These are phyloP conservation scores for Ustilago trichophora DNA, from an alignment of 1,284 basidiomycete genomes.

Conservation along the genomic window DNA sequence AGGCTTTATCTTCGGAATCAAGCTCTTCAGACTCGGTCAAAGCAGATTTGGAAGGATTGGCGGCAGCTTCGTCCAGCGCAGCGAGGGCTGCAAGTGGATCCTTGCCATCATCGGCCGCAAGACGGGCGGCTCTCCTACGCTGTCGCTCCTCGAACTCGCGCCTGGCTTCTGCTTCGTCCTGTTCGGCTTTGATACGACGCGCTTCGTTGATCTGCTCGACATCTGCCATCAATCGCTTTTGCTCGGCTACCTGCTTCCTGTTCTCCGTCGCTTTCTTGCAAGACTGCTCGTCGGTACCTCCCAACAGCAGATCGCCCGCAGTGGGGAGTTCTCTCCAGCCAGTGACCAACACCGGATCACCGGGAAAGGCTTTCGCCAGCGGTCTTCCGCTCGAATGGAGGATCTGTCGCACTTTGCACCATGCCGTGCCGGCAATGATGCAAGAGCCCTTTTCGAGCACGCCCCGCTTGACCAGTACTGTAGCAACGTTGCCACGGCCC, in stretches of 20 bases:
- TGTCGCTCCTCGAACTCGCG: slow-evolving; percentile 63
- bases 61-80: slow-evolving; percentile 10
- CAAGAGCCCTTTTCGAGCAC: slow-evolving; percentile 76
- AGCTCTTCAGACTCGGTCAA: slow-evolving; percentile 68
- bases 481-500: slow-evolving; percentile 89
- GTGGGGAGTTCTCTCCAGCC: slow-evolving; percentile 93
- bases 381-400: slow-evolving; percentile 74
- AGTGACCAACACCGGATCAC: slow-evolving; percentile 86
- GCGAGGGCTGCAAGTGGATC: slow-evolving; percentile 32
- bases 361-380: slow-evolving; percentile 78
- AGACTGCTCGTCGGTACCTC: slow-evolving; percentile 78
- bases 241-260: slow-evolving; percentile 76
- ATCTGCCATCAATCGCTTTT: slow-evolving; percentile 77
- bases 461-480: slow-evolving; percentile 86
- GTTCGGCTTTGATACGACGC: slow-evolving; percentile 48
- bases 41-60: background rate
- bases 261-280: slow-evolving; percentile 87
- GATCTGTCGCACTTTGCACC: slow-evolving; percentile 84
- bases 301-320: slow-evolving; percentile 91
- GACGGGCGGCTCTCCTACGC: slow-evolving; percentile 66
- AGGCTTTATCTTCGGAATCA: slow-evolving; percentile 3
- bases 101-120: slow-evolving; percentile 34
- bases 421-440: slow-evolving; percentile 81
- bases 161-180: slow-evolving; percentile 30
- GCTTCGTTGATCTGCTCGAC: slow-evolving; percentile 73